These are phyloP conservation scores for Plantago ovata DNA, from an alignment of 257 asterid species.

Conservation along the genomic window DNA sequence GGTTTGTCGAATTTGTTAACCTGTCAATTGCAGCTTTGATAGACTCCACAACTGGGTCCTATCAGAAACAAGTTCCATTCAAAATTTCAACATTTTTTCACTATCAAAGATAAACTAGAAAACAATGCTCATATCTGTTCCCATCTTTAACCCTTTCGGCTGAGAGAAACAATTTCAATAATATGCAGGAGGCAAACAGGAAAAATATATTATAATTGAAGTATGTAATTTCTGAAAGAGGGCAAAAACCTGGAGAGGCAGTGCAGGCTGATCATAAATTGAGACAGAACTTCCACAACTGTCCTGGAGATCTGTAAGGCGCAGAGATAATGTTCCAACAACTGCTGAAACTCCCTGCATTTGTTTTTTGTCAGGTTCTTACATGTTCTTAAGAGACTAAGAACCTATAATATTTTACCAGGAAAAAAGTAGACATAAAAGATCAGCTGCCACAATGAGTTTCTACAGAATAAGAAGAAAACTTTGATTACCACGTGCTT, in stretches of 20 bases:
- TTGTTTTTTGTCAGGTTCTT: constrained; percentile 15
- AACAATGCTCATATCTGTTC: no score
- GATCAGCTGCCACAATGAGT: no score
- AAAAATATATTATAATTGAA: constrained; percentile 14
- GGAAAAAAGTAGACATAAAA: neutral
- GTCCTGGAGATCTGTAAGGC: constrained; percentile 73
- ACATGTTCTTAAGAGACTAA: neutral
- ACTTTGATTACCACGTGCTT: constrained; percentile 70
- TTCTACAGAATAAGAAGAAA: neutral
- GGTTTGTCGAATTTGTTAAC: constrained; percentile 40
- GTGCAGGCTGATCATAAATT: constrained; percentile 75
- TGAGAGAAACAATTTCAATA: no score
- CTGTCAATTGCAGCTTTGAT: constrained; percentile 47
- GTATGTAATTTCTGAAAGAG: constrained; percentile 14
- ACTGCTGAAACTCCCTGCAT: constrained; percentile 85
- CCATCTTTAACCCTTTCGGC: no score
- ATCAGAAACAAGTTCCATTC: constrained; percentile 5
- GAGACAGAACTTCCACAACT: constrained; percentile 66
- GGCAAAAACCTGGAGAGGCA: constrained; percentile 56
- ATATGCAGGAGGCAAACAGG: constrained; percentile 11
- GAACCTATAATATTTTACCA: neutral
- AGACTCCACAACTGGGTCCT: constrained; percentile 54
- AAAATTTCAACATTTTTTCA: neutral
- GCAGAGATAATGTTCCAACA: constrained; percentile 78
- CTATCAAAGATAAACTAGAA: no score